phyloP scores from a whole-genome alignment of 306 rosid genomes.

The Canavalia gladiata region DNA sequence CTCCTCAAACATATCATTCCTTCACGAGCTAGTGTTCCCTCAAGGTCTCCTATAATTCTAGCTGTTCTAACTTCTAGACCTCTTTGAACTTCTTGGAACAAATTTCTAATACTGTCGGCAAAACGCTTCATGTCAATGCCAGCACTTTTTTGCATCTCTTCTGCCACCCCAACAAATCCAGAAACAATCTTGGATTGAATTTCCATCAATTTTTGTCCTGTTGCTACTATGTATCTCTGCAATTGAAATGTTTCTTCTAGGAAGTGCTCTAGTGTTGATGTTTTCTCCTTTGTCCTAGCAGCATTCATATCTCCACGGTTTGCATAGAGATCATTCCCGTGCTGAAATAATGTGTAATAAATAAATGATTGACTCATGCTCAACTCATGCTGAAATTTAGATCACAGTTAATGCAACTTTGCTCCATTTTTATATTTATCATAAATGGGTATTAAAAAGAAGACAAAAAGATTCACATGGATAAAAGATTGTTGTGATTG shows the following conservation, averaged over 20 bases:
- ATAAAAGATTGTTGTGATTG: background rate
- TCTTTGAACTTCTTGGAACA: slow-evolving; percentile 89
- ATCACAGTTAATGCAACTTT: slow-evolving; percentile 1
- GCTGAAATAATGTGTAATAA: slow-evolving; percentile 63
- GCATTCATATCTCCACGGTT: slow-evolving; percentile 58
- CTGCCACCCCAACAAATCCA: slow-evolving; percentile 71
- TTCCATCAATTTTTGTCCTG: slow-evolving; percentile 86
- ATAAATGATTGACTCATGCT: slow-evolving; percentile 35
- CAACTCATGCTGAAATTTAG: slow-evolving; percentile 25
- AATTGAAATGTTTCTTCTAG: slow-evolving; percentile 92
- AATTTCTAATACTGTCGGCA: slow-evolving; percentile 67
- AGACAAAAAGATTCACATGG: slow-evolving; percentile 1
- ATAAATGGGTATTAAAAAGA: background rate
- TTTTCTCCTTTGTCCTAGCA: slow-evolving; percentile 73
- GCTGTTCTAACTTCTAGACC: slow-evolving; percentile 90
- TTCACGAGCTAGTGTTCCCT: slow-evolving; percentile 91
- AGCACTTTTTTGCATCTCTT: slow-evolving; percentile 70
- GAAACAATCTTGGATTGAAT: slow-evolving; percentile 70
- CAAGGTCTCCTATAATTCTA: slow-evolving; percentile 91
- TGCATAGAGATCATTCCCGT: slow-evolving; percentile 67
- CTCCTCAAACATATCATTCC: slow-evolving; percentile 85
- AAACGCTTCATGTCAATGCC: slow-evolving; percentile 83
- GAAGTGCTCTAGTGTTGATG: slow-evolving; percentile 69
- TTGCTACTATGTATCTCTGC: slow-evolving; percentile 88
- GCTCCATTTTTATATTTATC: slow-evolving; percentile 20